Percentiles rank a stretch among this genome's conserved stretches.
These are phyloP conservation scores for Melaleuca quinquenervia DNA, from an alignment of 345 rosid genomes.

Conservation along the genomic window DNA sequence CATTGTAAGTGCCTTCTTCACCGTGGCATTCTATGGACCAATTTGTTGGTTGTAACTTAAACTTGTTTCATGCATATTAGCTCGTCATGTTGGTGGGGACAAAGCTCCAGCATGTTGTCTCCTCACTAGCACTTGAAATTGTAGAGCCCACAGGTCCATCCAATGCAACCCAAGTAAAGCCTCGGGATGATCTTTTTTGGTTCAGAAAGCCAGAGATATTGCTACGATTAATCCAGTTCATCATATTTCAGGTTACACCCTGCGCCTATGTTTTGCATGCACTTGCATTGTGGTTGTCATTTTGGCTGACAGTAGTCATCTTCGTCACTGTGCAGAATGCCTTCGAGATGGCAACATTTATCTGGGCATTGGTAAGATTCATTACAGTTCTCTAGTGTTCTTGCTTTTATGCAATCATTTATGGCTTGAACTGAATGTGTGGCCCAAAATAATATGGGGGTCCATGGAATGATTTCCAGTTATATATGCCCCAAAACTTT, in stretches of 20 bases:
- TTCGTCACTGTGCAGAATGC: constrained; percentile 58
- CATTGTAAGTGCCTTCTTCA: constrained; percentile 40
- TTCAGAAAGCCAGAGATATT: constrained; percentile 84
- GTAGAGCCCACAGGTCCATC: constrained; percentile 56
- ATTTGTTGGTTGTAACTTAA: neutral
- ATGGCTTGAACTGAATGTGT: neutral
- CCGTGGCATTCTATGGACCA: neutral
- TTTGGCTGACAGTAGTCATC: neutral
- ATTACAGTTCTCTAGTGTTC: neutral
- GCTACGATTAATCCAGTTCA: constrained; percentile 63
- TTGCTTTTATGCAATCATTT: neutral
- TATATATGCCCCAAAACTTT: neutral
- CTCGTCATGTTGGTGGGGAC: constrained; percentile 88
- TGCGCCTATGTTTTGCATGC: neutral
- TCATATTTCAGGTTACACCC: constrained; percentile 68
- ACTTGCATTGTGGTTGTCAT: neutral
- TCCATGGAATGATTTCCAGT: neutral
- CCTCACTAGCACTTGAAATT: constrained; percentile 78
- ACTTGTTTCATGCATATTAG: constrained; percentile 24
- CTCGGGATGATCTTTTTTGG: constrained; percentile 89
- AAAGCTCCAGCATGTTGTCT: constrained; percentile 88
- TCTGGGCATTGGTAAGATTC: constrained; percentile 81
- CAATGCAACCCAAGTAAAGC: constrained; percentile 69
- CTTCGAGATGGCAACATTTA: constrained; percentile 92
- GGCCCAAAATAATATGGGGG: neutral